Base-by-base conservation (phyloP, 73 alveolate species). In the Stentor coeruleus region DNA sequence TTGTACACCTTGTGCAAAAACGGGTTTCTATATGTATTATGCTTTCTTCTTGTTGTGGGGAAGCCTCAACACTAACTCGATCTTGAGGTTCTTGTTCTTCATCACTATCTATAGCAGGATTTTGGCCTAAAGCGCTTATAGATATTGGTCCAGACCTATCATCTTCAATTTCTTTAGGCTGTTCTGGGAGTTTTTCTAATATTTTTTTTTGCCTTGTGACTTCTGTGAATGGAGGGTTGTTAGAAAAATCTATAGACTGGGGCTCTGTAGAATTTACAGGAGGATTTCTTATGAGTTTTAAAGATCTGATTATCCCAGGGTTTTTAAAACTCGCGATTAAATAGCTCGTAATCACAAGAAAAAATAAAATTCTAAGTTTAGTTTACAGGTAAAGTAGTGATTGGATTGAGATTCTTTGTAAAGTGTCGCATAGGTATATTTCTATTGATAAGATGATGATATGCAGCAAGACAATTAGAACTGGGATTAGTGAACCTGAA, bases 1-100 rank as follows among this genome's bases (percentile, higher is more conserved):
- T 79, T 40, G 91, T 59, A 60, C 98, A 93, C 82, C 39, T 86
- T 38, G 91, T 86, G 76, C 98, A 93, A 35, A 85, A 86, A 74
- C 90, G 82, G 36, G 38, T 30, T 20, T 84, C 93, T 35, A 86
- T 35, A 11, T 28, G 37, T 6, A 60, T 60, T 26, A 60, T 14
- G 41, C 80, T 60, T 49, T 49, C 66, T 49, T 49, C 66, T 6
- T 11, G 28, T 49, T 6, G 66, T 20, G 6, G 66, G 6, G 6
- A 20, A 20, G 20, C 66, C 66, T 49, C 66, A 20, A 49, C 66
- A 49, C 66, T 49, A 11, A 49, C 66, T 49, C 66, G 66, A 20
- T 49, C 66, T 11, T 20, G 28, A 20, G 66, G 28, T 49, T 49
- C 66, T 49, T 49, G 66, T 49, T 66, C 79, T 66, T 66, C 79